These are phyloP conservation scores for Fragilaria crotonensis DNA, from an alignment of 108 stramenopile species.

Conservation along the genomic window DNA sequence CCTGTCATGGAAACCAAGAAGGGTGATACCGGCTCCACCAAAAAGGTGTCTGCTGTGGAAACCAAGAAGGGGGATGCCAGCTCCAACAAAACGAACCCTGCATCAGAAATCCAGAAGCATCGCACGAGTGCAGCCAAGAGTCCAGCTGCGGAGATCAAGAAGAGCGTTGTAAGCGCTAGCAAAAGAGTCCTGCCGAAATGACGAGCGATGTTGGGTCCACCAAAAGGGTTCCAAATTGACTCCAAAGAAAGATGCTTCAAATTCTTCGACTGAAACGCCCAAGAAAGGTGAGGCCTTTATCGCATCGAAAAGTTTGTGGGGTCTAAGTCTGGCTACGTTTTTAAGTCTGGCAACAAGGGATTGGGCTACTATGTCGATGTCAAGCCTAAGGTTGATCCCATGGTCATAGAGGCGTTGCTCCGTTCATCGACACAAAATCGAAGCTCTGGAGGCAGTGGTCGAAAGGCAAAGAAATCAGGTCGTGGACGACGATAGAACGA, in stretches of 20 bases:
- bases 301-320: slow-evolving; percentile 64
- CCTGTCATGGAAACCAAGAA: too few relatives aligned
- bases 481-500: slow-evolving; percentile 44
- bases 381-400: slow-evolving; percentile 55
- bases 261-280: slow-evolving; percentile 13
- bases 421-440: slow-evolving; percentile 22
- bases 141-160: too few relatives aligned
- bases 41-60: too few relatives aligned
- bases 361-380: slow-evolving; percentile 76
- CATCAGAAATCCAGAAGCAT: too few relatives aligned
- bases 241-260: slow-evolving; percentile 11
- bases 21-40: too few relatives aligned
- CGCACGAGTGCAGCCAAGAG: too few relatives aligned
- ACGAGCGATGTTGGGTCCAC: too few relatives aligned
- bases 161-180: too few relatives aligned
- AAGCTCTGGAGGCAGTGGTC: slow-evolving; percentile 16
- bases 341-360: slow-evolving; percentile 55
- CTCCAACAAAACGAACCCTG: too few relatives aligned
- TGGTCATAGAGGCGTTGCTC: slow-evolving; percentile 37
- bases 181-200: too few relatives aligned
- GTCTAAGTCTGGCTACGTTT: slow-evolving; percentile 70
- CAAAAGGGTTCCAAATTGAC: slow-evolving; percentile 8
- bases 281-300: slow-evolving; percentile 31
- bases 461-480: slow-evolving; percentile 20
- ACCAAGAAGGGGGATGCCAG: too few relatives aligned